Evolutionary conservation across 2,329 filamentous ascomycete genomes (phyloP).

Genomic region (Juglanconis oblonga): DNA sequence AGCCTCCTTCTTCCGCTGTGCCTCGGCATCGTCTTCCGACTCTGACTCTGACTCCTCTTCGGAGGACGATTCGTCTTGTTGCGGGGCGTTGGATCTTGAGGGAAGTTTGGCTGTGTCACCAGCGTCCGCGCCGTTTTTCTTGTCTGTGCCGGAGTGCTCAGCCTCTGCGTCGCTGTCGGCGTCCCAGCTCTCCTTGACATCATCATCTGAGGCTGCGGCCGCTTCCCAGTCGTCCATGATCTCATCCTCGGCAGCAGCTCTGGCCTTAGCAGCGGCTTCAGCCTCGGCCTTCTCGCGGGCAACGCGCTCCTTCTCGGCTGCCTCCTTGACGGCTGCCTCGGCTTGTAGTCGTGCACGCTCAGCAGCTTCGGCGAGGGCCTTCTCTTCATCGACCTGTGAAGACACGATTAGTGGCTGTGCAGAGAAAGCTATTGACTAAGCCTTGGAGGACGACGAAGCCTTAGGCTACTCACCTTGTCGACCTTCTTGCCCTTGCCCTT

Average conservation of each 20-base stretch:
- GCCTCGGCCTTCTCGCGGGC: slow-evolving; percentile 54
- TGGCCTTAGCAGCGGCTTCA: slow-evolving; percentile 52
- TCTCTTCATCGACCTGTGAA: slow-evolving; percentile 68
- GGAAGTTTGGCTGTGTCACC: slow-evolving; percentile 31
- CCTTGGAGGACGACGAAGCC: background rate
- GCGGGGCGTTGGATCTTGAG: slow-evolving; percentile 31
- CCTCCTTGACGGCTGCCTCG: slow-evolving; percentile 51
- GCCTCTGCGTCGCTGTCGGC: slow-evolving; percentile 74
- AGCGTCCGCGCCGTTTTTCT: slow-evolving; percentile 27
- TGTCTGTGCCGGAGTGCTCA: slow-evolving; percentile 31
- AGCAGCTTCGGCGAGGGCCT: slow-evolving; percentile 74
- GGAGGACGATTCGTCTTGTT: slow-evolving; percentile 51
- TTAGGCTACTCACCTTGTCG: slow-evolving; percentile 46
- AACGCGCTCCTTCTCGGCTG: slow-evolving; percentile 18
- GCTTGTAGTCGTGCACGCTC: slow-evolving; percentile 67
- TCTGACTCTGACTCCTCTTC: slow-evolving; percentile 51
- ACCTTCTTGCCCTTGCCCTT: slow-evolving; percentile 59
- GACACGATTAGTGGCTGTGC: slow-evolving; percentile 3
- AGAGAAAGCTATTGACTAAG: background rate
- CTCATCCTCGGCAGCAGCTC: slow-evolving; percentile 60
- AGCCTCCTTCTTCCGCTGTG: slow-evolving; percentile 80
- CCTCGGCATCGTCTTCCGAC: slow-evolving; percentile 63
- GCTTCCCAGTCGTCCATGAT: slow-evolving; percentile 71
- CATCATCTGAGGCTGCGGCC: slow-evolving; percentile 70
- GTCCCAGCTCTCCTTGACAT: slow-evolving; percentile 94